Base-by-base conservation (phyloP, 1,284 basidiomycete genomes). In the Ustilago sp. region DNA sequence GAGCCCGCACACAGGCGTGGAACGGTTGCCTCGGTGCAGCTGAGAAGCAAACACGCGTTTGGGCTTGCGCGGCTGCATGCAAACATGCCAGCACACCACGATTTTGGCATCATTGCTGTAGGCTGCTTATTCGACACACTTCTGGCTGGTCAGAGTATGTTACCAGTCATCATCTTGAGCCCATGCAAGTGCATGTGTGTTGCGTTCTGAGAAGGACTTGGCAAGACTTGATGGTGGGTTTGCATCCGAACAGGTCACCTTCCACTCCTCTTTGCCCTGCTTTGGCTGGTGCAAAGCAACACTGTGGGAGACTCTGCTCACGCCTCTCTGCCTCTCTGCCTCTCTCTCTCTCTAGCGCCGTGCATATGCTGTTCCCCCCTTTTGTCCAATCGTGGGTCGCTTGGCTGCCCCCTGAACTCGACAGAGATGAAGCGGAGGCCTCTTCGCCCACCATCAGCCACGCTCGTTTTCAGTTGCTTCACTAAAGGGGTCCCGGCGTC, bases 401-500 rank as follows among this genome's bases (percentile, higher is more conserved):
- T 35, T 28, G 48, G 12, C 32, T 19, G 8, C 35, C 52, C 52
- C 52, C 52, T 54, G 47, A 55, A 31, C 11, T 55, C 28, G 51
- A 3, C 36, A 48, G 54, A 63, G 45, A 43, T 51, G 38, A 57
- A 43, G 41, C 41, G 38, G 17, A 31, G 31, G 8, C 15, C 5
- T 47, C 19, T 3, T 57, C 5, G 28, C 48, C 47, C 47, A 48
- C 23, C 47, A 31, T 31, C 47, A 48, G n/a, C 43, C 43, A 8
- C 43, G n/a, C 12, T 50, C 31, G 11, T 17, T 7, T 48, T 28
- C n/a, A 13, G 48, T 31, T 12, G 28, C 28, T 23, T 32, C 28
- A 50, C 48, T 32, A 12, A 51, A 71, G 68, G 68, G 63, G 28
- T 55, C 59, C 68, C 68, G 68, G 63, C 68, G 68, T 71, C 68